Evolutionary conservation across 495 filamentous ascomycete genomes (phyloP), one percentile per base, ranked within the genome.

Genomic region (Penicillium soppii): DNA sequence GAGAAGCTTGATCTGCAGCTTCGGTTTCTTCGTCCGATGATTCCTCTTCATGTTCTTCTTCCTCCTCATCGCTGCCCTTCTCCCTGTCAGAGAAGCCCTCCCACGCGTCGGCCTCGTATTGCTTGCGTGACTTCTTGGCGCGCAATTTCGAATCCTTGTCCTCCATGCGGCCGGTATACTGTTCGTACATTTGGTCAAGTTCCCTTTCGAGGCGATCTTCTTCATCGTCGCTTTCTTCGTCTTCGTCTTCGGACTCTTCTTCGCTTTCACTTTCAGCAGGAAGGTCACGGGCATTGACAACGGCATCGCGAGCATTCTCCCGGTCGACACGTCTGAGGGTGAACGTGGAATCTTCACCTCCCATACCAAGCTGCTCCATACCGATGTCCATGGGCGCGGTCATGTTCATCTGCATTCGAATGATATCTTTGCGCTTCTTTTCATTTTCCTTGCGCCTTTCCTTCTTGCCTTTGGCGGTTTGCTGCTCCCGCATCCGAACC

Each of bases 371-470:
- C 65, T 96, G 90, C 64, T 97, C 92, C 74, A 94, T 85, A 55
- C 94, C 94, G 56, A 98, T 95, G 53, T 98, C 95, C 76, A 89
- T 92, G 13, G 94, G 92, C 1, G 90, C 87, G 13, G 85, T 90
- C 95, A 98, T 97, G 68, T 96, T 83, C 76, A 98, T 82, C 70
- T 98, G 95, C 86, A 97, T 83, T 39, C 94, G 87, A 23, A 92
- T 76, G 47, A 96, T 92, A 49, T 96, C 92, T 66, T 87, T 91
- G 55, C 87, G 84, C 71, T 91, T 96, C 62, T 83, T 84, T 67
- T 96, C 92, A 54, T 97, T 97, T 32, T 92, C 89, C 57, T 80
- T 85, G 52, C 90, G 76, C 51, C 86, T 76, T 59, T 91, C 87
- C 50, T 88, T 84, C 72, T 92, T 96, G 68, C 83, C 90, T 56